These are phyloP conservation scores for Cucurbita argyrosperma DNA, from an alignment of 306 rosid genomes.

Conservation along the genomic window DNA sequence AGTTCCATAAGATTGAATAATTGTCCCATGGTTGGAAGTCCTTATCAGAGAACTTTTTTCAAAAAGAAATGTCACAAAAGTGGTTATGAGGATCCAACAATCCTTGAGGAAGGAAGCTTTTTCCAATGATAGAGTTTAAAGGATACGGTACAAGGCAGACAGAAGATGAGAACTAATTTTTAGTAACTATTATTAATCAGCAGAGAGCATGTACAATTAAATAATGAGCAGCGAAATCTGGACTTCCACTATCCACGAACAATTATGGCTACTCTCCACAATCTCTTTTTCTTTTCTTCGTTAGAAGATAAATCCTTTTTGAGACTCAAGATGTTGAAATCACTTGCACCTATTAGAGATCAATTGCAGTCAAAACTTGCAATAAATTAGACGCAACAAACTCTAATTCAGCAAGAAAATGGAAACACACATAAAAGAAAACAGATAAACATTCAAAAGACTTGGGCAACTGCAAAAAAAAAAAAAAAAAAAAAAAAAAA, in stretches of 20 bases:
- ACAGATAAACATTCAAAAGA: neutral
- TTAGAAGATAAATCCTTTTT: neutral
- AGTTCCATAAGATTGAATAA: neutral
- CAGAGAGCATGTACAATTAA: neutral
- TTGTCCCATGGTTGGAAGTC: neutral
- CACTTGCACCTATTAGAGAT: neutral
- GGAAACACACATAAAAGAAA: neutral
- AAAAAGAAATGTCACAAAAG: neutral
- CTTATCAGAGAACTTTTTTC: neutral
- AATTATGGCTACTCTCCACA: neutral
- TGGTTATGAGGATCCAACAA: neutral
- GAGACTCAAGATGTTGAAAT: neutral
- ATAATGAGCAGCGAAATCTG: neutral
- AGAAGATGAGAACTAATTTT: neutral
- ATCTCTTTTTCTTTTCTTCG: neutral
- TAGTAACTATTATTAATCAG: neutral
- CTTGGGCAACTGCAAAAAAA: neutral
- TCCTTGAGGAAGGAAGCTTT: neutral
- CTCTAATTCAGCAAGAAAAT: neutral
- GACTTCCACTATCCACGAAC: neutral
- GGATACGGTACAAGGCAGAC: neutral
- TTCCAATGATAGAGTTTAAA: neutral
- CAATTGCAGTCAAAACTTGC: neutral
- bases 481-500: neutral
- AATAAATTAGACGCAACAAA: neutral